phyloP scores from a whole-genome alignment of 768 basidiomycete genomes.

The Hericium coralloides region DNA sequence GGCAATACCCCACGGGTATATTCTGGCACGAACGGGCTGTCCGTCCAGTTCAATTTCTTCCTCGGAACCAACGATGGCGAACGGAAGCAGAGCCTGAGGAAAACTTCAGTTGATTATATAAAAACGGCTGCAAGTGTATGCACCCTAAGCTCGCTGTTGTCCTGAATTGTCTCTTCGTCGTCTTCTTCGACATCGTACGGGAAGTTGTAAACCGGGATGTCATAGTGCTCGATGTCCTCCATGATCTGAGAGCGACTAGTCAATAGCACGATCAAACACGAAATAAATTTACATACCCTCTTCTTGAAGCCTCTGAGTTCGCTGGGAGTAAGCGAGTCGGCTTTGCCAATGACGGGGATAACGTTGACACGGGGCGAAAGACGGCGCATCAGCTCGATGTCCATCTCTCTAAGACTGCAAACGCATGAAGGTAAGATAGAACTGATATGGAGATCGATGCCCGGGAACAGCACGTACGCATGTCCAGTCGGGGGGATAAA shows the following conservation, averaged over 20 bases:
- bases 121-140: conserved; percentile 12
- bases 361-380: conserved; percentile 97
- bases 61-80: conserved; percentile 95
- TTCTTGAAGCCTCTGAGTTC: conserved; percentile 96
- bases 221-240: conserved; percentile 99
- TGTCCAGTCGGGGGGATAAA: conserved; percentile 99
- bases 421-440: conserved; percentile 3
- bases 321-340: conserved; percentile 87
- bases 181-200: conserved; percentile 99
- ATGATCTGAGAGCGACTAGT: conserved; percentile 55
- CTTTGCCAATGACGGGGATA: conserved; percentile 96
- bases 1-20: conserved; percentile 98
- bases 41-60: conserved; percentile 94
- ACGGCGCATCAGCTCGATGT: conserved; percentile 98
- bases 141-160: conserved; percentile 92
- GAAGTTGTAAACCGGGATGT: conserved; percentile 99
- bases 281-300: conserved; percentile 40
- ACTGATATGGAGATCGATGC: neutral
- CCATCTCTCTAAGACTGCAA: conserved; percentile 88
- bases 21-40: conserved; percentile 82
- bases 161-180: conserved; percentile 96
- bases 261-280: conserved; percentile 2
- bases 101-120: neutral
- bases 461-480: conserved; percentile 47
- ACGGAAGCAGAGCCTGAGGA: conserved; percentile 78